Conservation (phyloP, 371 early-diverging fungal species). For the Mucor irregularis region DNA sequence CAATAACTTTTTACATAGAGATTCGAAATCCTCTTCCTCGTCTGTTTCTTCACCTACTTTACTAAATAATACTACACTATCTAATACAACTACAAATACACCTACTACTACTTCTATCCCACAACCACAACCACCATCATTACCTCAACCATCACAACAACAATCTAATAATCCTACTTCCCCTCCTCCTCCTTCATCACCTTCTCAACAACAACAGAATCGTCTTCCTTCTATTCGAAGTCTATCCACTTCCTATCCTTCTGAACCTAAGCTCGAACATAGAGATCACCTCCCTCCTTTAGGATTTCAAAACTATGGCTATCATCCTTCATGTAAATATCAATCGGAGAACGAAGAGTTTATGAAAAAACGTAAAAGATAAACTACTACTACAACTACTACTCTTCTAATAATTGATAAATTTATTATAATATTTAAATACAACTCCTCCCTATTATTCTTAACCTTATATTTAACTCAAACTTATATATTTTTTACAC, state of each 20-base stretch:
- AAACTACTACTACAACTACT: neutral
- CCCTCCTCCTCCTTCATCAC: conserved; percentile 14
- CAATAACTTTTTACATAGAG: conserved; percentile 25
- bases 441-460: neutral
- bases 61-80: neutral
- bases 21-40: conserved; percentile 23
- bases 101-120: too few species aligned
- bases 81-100: too few species aligned
- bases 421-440: too few species aligned
- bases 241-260: conserved; percentile 24
- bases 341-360: conserved; percentile 20
- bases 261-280: conserved; percentile 16
- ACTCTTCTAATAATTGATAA: too few species aligned
- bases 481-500: neutral
- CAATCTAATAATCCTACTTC: neutral
- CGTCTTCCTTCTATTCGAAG: conserved; percentile 43
- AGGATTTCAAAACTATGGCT: conserved; percentile 14
- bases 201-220: conserved; percentile 21
- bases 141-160: neutral
- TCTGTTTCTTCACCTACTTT: conserved; percentile 5
- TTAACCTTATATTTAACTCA: neutral
- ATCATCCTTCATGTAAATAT: conserved; percentile 14
- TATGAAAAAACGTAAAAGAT: conserved; percentile 35
- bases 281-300: conserved; percentile 26
- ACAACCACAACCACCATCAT: conserved; percentile 10